Evolutionary conservation across 2,329 filamentous ascomycete species (phyloP), one percentile per base, ranked within the genome.

Genomic region (Metarhizium sp.): DNA sequence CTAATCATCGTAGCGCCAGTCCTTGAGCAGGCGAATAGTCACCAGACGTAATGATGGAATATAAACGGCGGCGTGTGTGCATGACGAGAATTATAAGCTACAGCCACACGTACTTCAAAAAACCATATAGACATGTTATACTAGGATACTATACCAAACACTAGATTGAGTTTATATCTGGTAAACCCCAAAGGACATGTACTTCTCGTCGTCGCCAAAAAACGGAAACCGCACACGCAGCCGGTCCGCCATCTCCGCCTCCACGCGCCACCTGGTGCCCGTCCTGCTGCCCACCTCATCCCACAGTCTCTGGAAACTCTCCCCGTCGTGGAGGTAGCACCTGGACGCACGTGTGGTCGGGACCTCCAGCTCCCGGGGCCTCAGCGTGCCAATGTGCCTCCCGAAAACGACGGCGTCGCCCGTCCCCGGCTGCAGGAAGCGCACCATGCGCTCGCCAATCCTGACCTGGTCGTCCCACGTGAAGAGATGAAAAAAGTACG

Each of bases 221-320:
- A 25, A 10, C 8, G 43, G 18, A 6, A 46, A 6, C 43, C 10
- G 18, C 18, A 25, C 25, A 3, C 2, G 43, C 43, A 46, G 20
- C 7, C 43, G 14, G 14, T 46, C 43, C 10, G 10, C 8, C 43
- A 46, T 7, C n/a, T 69, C 62, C 43, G 70, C 59, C 36, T 66
- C 62, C 0, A 72, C 69, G 51, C 65, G 61, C 75, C 75, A 76
- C 42, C 55, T 52, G 2, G 73, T 75, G 11, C 67, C 69, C 2
- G 74, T 76, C 50, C 68, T 63, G 43, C 52, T 56, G 2, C 72
- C 72, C n/a, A 76, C 72, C 53, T 74, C 69, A 47, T 73, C 66
- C 75, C 75, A 78, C 46, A 78, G 61, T 46, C 59, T 59, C 58
- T 70, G 68, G 68, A 76, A 78, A 25, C 67, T 73, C 18, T 63